Evolutionary conservation across 768 basidiomycete genomes (phyloP).

Genomic region (Boletus pseudopeckii): DNA sequence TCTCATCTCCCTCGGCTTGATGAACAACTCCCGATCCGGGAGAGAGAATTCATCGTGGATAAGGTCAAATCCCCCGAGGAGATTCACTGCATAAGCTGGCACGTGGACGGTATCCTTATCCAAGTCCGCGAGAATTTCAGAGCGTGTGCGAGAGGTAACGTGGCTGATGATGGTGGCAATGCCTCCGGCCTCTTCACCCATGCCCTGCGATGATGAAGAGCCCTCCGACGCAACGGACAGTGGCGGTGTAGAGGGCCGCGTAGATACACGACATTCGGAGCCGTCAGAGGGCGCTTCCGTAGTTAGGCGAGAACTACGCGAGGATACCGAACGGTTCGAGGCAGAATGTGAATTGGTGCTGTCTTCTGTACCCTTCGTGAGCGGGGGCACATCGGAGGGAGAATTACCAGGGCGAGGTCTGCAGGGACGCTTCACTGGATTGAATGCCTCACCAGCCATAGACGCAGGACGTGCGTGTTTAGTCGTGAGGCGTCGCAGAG

Average conservation of each 20-base stretch:
- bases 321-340: constrained; percentile 18
- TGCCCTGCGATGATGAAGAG: constrained; percentile 24
- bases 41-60: constrained; percentile 34
- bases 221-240: constrained; percentile 26
- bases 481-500: constrained; percentile 24
- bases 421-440: constrained; percentile 29
- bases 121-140: constrained; percentile 36
- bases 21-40: constrained; percentile 30
- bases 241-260: constrained; percentile 30
- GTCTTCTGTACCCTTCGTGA: constrained; percentile 19
- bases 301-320: constrained; percentile 23
- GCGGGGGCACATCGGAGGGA: constrained; percentile 12
- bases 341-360: constrained; percentile 12
- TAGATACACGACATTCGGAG: constrained; percentile 23
- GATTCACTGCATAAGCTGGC: constrained; percentile 44
- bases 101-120: constrained; percentile 35
- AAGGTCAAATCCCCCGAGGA: constrained; percentile 42
- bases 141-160: constrained; percentile 32
- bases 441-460: constrained; percentile 25
- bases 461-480: constrained; percentile 28
- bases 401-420: constrained; percentile 20
- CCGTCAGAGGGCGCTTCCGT: constrained; percentile 15
- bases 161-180: constrained; percentile 38
- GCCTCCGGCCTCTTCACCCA: constrained; percentile 23
- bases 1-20: constrained; percentile 29